These are phyloP conservation scores for Cutaneotrichosporon sp. DNA, from an alignment of 1,284 basidiomycete genomes.

Conservation along the genomic window DNA sequence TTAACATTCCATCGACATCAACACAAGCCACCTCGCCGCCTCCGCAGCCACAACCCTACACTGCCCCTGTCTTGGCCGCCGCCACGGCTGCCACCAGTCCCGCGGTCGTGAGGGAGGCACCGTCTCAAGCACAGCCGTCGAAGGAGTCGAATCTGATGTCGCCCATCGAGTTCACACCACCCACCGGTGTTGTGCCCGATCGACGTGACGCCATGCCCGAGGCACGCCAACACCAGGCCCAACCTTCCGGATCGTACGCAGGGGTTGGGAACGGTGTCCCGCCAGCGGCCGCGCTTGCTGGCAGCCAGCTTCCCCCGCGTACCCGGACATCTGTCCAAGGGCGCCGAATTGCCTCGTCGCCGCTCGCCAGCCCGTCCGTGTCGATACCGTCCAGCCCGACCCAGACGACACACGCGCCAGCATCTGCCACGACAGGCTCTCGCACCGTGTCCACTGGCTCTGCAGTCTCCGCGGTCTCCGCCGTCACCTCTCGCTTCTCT, in stretches of 20 bases:
- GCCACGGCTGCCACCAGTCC: slow-evolving; percentile 8
- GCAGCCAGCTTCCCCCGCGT: slow-evolving; percentile 22
- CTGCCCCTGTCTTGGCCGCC: slow-evolving; percentile 8
- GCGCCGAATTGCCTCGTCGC: slow-evolving; percentile 26
- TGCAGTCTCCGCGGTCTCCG: not conserved
- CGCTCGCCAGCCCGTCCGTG: slow-evolving; percentile 26
- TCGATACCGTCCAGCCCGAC: slow-evolving; percentile 7
- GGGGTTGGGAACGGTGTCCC: slow-evolving; percentile 16
- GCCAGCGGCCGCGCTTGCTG: not conserved
- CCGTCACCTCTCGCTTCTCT: not conserved
- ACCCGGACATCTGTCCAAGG: slow-evolving; percentile 14
- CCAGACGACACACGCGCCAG: not conserved
- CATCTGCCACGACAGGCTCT: not conserved
- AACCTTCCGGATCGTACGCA: not conserved
- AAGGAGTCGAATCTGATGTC: not conserved
- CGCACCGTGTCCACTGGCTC: not conserved
- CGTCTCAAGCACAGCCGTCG: not conserved
- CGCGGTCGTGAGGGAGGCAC: not conserved
- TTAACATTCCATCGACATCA: not conserved
- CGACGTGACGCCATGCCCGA: slow-evolving; percentile 4
- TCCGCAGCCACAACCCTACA: slow-evolving; percentile 11
- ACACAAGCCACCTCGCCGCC: slow-evolving; percentile 5
- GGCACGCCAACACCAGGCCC: not conserved
- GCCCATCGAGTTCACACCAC: slow-evolving; percentile 3
- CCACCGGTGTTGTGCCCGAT: not conserved